Evolutionary conservation across 805 yeast genomes (phyloP).

Genomic region (Cyberlindnera sargentensis): DNA sequence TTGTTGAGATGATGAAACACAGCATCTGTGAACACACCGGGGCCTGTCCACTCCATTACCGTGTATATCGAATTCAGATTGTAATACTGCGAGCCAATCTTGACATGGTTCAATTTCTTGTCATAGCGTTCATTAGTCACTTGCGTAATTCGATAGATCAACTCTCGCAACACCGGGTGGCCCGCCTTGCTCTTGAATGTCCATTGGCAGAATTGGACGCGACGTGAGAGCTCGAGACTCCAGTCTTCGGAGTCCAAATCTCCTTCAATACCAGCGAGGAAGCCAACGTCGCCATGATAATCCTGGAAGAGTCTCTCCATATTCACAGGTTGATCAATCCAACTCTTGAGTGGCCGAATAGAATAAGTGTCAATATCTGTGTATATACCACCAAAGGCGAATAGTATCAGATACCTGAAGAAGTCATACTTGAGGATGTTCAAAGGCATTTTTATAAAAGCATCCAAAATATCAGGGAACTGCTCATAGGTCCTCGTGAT

Average conservation of each 20-base stretch:
- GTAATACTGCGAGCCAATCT: constrained; percentile 27
- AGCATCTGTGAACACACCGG: constrained; percentile 44
- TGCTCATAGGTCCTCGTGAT: constrained; percentile 30
- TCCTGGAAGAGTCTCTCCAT: constrained; percentile 20
- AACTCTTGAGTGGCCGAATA: constrained; percentile 41
- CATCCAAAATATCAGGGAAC: constrained; percentile 45
- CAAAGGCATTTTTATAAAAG: constrained; percentile 43
- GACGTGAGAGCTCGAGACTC: constrained; percentile 43
- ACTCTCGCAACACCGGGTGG: constrained; percentile 56
- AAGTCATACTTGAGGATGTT: constrained; percentile 49
- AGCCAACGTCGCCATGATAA: constrained; percentile 40
- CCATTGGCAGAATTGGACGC: constrained; percentile 59
- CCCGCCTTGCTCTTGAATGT: constrained; percentile 54
- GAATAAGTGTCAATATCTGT: constrained; percentile 49
- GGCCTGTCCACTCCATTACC: constrained; percentile 49
- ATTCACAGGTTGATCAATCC: constrained; percentile 36
- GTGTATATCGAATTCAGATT: constrained; percentile 56
- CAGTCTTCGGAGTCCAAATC: constrained; percentile 48
- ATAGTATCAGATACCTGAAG: constrained; percentile 45
- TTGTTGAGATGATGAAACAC: constrained; percentile 40
- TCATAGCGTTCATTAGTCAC: constrained; percentile 37
- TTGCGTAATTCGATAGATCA: constrained; percentile 47
- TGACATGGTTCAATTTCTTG: constrained; percentile 19
- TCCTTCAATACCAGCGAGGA: constrained; percentile 47
- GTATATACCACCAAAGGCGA: constrained; percentile 52